Evolutionary conservation across 805 yeast species (phyloP).

Genomic region (Ogataea trehalophila): DNA sequence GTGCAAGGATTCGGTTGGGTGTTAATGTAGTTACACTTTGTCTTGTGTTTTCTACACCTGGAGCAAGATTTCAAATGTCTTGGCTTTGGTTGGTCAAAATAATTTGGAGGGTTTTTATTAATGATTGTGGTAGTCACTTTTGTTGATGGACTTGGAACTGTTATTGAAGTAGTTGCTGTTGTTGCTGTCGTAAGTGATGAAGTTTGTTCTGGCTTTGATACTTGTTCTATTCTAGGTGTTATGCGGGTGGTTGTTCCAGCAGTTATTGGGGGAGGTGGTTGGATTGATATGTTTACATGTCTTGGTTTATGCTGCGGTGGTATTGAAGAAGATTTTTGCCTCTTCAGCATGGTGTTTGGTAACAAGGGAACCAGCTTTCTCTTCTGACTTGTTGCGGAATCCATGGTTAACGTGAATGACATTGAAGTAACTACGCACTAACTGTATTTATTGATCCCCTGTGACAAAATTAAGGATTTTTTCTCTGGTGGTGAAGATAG

Average conservation of each 20-base stretch:
- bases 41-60: slow-evolving; percentile 62
- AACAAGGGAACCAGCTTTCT: slow-evolving; percentile 25
- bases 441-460: too few relatives aligned
- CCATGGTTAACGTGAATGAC: too few relatives aligned
- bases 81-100: slow-evolving; percentile 30
- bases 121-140: slow-evolving; percentile 18
- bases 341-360: slow-evolving; percentile 19
- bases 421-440: too few relatives aligned
- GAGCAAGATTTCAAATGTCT: slow-evolving; percentile 53
- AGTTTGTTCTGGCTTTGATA: neutral
- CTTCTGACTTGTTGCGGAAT: slow-evolving; percentile 9
- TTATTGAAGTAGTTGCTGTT: neutral
- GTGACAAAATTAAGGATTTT: too few relatives aligned
- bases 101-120: slow-evolving; percentile 17
- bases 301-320: neutral
- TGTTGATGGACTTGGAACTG: neutral
- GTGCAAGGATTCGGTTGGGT: slow-evolving; percentile 55
- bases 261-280: neutral
- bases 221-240: neutral
- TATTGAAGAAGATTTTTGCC: slow-evolving; percentile 2
- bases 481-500: too few relatives aligned
- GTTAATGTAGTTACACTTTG: slow-evolving; percentile 53
- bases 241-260: neutral
- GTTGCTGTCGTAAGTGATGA: neutral
- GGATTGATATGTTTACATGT: neutral